Conservation (phyloP, 108 stramenopile genomes). For the Cyclotella choctawhatcheeana region DNA sequence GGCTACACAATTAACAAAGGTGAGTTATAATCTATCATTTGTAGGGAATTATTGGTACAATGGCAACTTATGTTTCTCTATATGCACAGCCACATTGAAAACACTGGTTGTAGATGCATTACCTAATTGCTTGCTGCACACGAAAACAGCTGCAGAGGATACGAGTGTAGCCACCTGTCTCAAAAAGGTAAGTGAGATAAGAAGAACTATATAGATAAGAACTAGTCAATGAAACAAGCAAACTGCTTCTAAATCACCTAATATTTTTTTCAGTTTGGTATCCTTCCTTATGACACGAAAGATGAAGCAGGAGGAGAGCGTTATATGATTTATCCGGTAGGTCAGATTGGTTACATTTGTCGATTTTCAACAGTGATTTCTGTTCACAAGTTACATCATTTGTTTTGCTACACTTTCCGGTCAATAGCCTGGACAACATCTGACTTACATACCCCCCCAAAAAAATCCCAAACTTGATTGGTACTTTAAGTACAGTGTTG, state of each 20-base stretch:
- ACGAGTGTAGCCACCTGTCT: slow-evolving; percentile 87
- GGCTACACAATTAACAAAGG: slow-evolving; percentile 93
- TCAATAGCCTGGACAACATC: slow-evolving; percentile 85
- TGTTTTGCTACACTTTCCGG: no score
- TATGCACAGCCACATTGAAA: slow-evolving; percentile 70
- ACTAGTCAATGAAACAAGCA: no score
- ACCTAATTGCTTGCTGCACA: slow-evolving; percentile 78
- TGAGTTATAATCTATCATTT: no score
- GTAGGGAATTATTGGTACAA: no score
- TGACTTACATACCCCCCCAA: slow-evolving; percentile 69
- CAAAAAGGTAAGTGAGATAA: slow-evolving; percentile 45
- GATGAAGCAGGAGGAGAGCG: slow-evolving; percentile 91
- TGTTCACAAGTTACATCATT: background rate
- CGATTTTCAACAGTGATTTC: background rate
- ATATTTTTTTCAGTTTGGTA: slow-evolving; percentile 49
- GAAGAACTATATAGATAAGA: no score
- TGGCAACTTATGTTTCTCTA: no score
- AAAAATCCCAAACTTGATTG: slow-evolving; percentile 71
- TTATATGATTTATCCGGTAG: slow-evolving; percentile 86
- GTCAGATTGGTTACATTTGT: background rate
- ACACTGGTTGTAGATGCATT: slow-evolving; percentile 73
- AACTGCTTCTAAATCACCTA: no score
- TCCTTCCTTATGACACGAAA: slow-evolving; percentile 90
- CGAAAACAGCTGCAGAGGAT: slow-evolving; percentile 90
- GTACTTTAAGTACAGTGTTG: slow-evolving; percentile 90